Evolutionary conservation across 495 filamentous ascomycete genomes (phyloP).

Genomic region (Podospora bellae-mahoneyi): DNA sequence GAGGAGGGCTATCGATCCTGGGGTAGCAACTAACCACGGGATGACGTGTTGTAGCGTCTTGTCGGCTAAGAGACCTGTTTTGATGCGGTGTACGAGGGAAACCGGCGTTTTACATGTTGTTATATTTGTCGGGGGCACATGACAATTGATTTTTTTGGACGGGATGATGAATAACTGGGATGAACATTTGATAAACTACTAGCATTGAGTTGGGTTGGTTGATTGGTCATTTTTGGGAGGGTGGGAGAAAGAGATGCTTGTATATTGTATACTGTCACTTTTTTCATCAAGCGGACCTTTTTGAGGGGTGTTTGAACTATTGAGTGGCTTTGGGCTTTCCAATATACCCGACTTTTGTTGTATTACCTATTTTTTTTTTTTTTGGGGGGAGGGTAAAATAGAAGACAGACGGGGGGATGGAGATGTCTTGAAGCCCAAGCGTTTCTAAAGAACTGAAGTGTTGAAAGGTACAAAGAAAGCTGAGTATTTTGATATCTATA

Average conservation of each 20-base stretch:
- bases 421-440: not conserved
- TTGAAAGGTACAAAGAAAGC: too few relatives aligned
- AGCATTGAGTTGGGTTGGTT: not conserved
- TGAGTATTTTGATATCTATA: too few relatives aligned
- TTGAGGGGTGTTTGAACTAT: not conserved
- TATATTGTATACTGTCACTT: not conserved
- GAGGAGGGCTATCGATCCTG: not conserved
- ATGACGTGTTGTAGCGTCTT: not conserved
- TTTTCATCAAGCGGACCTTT: not conserved
- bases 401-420: not conserved
- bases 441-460: not conserved
- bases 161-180: not conserved
- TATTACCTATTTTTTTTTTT: not conserved
- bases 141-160: not conserved
- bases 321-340: not conserved
- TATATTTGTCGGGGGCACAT: not conserved
- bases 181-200: not conserved
- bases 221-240: too few relatives aligned
- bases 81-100: not conserved
- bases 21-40: not conserved
- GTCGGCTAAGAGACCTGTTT: not conserved
- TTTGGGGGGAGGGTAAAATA: not conserved
- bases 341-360: not conserved
- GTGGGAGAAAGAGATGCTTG: not conserved
- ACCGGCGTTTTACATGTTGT: not conserved